Conservation (phyloP, 257 asterid genomes). For the Ligustrum vulgare region DNA sequence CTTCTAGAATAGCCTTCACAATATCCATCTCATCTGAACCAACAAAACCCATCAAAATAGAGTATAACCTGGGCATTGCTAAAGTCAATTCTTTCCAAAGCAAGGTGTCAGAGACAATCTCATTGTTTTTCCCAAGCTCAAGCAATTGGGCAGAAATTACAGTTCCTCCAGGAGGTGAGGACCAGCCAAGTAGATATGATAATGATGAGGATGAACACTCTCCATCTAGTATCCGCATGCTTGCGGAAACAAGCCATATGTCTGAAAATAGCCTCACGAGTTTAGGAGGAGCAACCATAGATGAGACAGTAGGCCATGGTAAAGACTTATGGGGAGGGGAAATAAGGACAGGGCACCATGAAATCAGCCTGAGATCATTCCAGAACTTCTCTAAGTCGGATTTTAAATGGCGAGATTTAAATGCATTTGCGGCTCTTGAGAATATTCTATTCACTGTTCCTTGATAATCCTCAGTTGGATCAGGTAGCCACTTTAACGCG, state of each 20-base stretch:
- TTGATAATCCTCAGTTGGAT: constrained; percentile 48
- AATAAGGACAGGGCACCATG: constrained; percentile 93
- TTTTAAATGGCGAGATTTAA: constrained; percentile 62
- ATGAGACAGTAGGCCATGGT: constrained; percentile 90
- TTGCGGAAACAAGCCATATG: constrained; percentile 95
- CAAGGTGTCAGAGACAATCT: constrained; percentile 65
- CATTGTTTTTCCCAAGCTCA: constrained; percentile 96
- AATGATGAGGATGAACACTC: constrained; percentile 88
- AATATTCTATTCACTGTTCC: constrained; percentile 64
- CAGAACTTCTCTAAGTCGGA: constrained; percentile 83
- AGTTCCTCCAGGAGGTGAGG: constrained; percentile 90
- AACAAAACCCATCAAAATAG: constrained; percentile 64
- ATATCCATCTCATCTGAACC: constrained; percentile 89
- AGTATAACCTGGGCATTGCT: constrained; percentile 92
- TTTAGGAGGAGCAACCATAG: constrained; percentile 94
- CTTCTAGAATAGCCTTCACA: constrained; percentile 90
- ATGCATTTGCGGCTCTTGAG: constrained; percentile 63
- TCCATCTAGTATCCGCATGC: constrained; percentile 95
- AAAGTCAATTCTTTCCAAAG: constrained; percentile 84
- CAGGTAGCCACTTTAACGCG: constrained; percentile 81
- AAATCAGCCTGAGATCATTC: constrained; percentile 84
- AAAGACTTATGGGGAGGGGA: constrained; percentile 68
- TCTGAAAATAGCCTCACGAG: constrained; percentile 76
- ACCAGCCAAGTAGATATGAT: constrained; percentile 87
- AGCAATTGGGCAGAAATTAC: constrained; percentile 95